Conservation (phyloP, 768 basidiomycete species). For the Boletus pseudopeckii region DNA sequence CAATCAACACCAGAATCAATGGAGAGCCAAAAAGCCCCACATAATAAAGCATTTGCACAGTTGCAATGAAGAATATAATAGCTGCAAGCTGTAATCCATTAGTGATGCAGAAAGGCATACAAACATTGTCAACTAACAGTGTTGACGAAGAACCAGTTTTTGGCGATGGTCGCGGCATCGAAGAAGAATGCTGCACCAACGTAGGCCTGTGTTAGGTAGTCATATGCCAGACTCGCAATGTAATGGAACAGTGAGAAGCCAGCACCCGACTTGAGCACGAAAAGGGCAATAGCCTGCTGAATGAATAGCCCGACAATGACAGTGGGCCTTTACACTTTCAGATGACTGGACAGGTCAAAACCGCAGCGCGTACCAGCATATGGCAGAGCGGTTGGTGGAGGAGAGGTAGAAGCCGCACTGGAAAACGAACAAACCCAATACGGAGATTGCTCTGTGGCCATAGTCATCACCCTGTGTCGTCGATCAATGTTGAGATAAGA, state of each 20-base stretch:
- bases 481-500: slow-evolving; percentile 13
- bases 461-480: slow-evolving; percentile 55
- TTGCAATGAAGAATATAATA: slow-evolving; percentile 93
- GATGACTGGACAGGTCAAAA: neutral
- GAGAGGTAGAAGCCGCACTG: slow-evolving; percentile 70
- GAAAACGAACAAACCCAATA: slow-evolving; percentile 77
- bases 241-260: slow-evolving; percentile 84
- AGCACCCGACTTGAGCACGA: slow-evolving; percentile 81
- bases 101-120: slow-evolving; percentile 12
- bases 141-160: slow-evolving; percentile 86
- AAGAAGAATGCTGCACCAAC: slow-evolving; percentile 84
- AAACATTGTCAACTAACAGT: slow-evolving; percentile 42
- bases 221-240: slow-evolving; percentile 76
- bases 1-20: neutral
- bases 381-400: slow-evolving; percentile 56
- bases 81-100: slow-evolving; percentile 49
- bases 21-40: slow-evolving; percentile 11
- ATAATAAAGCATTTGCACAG: slow-evolving; percentile 89
- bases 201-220: slow-evolving; percentile 68
- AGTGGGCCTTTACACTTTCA: slow-evolving; percentile 56
- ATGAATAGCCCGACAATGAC: slow-evolving; percentile 82
- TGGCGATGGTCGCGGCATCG: slow-evolving; percentile 55
- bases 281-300: slow-evolving; percentile 84
- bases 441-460: slow-evolving; percentile 77
- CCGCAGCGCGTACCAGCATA: slow-evolving; percentile 62